Conservation (phyloP, 495 filamentous ascomycete species). For the Aspergillus asperescens region DNA sequence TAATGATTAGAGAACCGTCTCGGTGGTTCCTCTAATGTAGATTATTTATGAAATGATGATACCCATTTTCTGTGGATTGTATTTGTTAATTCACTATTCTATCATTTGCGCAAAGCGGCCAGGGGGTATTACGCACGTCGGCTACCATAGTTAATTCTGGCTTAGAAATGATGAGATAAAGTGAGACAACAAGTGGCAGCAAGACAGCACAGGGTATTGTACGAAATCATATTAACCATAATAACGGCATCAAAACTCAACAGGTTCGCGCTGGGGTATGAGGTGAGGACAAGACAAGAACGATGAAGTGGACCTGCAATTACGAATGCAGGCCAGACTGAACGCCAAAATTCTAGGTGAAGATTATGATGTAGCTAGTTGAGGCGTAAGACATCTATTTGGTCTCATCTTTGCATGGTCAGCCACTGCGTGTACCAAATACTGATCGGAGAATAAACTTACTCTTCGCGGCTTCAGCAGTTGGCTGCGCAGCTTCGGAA, state of each 20-base stretch:
- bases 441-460: neutral
- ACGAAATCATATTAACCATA: constrained; percentile 7
- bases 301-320: neutral
- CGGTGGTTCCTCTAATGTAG: neutral
- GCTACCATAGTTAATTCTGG: neutral
- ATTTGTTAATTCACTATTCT: neutral
- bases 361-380: constrained; percentile 3
- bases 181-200: neutral
- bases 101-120: neutral
- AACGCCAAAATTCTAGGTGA: neutral
- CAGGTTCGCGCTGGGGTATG: constrained; percentile 21
- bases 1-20: constrained; percentile 13
- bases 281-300: constrained; percentile 5
- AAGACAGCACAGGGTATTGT: constrained; percentile 14
- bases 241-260: constrained; percentile 8
- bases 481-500: constrained; percentile 1
- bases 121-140: neutral
- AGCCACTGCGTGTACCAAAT: neutral
- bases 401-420: constrained; percentile 1
- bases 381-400: constrained; percentile 10
- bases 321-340: neutral
- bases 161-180: neutral
- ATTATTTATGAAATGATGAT: constrained; percentile 17
- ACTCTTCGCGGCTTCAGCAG: constrained; percentile 19
- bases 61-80: constrained; percentile 16